Evolutionary conservation across 2,329 filamentous ascomycete genomes (phyloP), one percentile per base, ranked within the genome.

Genomic region (Penicillium sp.): DNA sequence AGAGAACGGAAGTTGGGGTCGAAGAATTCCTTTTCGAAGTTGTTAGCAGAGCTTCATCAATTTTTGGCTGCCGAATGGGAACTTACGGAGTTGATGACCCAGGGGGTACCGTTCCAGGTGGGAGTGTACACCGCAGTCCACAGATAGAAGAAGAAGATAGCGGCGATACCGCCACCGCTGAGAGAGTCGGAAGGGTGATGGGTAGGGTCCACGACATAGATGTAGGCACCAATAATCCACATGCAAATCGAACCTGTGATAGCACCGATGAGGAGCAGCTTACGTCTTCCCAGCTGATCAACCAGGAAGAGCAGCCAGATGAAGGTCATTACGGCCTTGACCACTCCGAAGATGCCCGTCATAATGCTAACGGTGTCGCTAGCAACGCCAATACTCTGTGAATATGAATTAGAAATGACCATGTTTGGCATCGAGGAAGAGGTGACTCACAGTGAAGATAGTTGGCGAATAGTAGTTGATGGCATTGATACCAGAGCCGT

Each of bases 401-500:
- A 46, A 38, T 38, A 1, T 37, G 11, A 13, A 49, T 67, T 53
- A 67, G 63, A 19, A 58, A 30, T 28, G 25, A 4, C 13, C 43
- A 10, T n/a, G 6, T 5, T 46, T n/a, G 11, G 46, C 46, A 51
- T 25, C 7, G 13, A 2, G 28, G 26, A 16, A 16, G n/a, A 6
- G 11, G n/a, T 48, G 25, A 45, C 62, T 52, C 57, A 67, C 64
- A 16, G 55, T 82, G 81, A 92, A 91, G 22, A 91, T 85, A 0
- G 84, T 88, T 0, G 89, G 88, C 0, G 80, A 83, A 75, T 89
- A 91, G 78, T 92, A 92, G 80, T 92, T 92, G 78, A 91, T 88
- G n/a, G 89, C 89, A 67, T 92, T 92, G 77, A 92, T 92, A 6
- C 90, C 90, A 3, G 80, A 83, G 52, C 88, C 88, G 67, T 93